A percentile compares a stretch with the other conserved stretches of the same genome.
phyloP scores from a whole-genome alignment of 768 basidiomycete species.

The Boletellus ananiceps region DNA sequence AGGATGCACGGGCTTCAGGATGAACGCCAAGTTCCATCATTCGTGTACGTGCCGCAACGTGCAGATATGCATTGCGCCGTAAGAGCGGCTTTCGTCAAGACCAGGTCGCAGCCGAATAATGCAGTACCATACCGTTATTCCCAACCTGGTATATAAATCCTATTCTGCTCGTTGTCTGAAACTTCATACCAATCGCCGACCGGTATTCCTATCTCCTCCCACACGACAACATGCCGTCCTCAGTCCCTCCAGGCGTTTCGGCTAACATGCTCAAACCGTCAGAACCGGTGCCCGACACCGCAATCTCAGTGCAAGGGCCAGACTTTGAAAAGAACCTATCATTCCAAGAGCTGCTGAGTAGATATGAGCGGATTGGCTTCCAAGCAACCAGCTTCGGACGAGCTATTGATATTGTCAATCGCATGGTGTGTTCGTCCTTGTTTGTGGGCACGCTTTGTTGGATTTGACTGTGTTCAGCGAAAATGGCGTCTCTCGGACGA shows the following conservation, averaged over 20 bases:
- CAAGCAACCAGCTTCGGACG: slow-evolving; percentile 91
- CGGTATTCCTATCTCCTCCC: no score
- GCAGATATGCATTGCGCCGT: no score
- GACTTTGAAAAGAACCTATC: slow-evolving; percentile 72
- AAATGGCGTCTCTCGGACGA: slow-evolving; percentile 89
- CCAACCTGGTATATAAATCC: no score
- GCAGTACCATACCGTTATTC: no score
- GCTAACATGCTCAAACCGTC: slow-evolving; percentile 77
- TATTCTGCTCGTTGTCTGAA: no score
- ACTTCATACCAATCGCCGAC: no score
- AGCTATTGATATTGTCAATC: slow-evolving; percentile 87
- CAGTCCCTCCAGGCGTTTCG: slow-evolving; percentile 55
- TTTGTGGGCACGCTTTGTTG: not conserved
- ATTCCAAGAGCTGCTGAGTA: slow-evolving; percentile 64
- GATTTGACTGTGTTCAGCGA: slow-evolving; percentile 44
- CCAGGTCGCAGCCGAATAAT: no score
- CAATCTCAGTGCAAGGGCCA: slow-evolving; percentile 79
- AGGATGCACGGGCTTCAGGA: no score
- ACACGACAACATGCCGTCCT: not conserved
- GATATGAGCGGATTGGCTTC: slow-evolving; percentile 91
- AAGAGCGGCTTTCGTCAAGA: no score
- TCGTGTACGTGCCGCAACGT: no score
- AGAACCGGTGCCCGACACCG: slow-evolving; percentile 59
- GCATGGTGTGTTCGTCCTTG: slow-evolving; percentile 60
- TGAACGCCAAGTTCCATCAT: no score